Evolutionary conservation across 371 early-diverging fungal genomes (phyloP).

Genomic region (Actinomortierella ambigua): DNA sequence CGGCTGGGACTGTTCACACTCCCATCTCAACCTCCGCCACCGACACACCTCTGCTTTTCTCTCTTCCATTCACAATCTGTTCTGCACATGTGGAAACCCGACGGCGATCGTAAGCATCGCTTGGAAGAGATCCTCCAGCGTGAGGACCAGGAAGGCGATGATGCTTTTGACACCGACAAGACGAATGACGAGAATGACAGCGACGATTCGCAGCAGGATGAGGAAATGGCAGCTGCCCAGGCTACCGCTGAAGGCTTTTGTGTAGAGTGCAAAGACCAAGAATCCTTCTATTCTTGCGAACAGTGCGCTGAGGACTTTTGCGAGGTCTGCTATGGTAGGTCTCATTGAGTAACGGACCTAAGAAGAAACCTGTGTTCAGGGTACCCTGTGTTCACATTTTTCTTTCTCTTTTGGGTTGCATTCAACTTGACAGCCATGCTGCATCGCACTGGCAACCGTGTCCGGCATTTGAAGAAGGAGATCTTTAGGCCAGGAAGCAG

Average conservation of each 20-base stretch:
- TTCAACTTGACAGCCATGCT: slow-evolving; percentile 57
- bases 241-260: slow-evolving; percentile 71
- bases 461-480: slow-evolving; percentile 58
- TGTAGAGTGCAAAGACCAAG: slow-evolving; percentile 90
- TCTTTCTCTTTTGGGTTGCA: background rate
- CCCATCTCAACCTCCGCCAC: background rate
- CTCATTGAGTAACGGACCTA: background rate
- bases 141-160: slow-evolving; percentile 36
- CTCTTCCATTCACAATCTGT: background rate
- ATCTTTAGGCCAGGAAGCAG: slow-evolving; percentile 22
- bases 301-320: slow-evolving; percentile 88
- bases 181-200: slow-evolving; percentile 12
- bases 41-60: background rate
- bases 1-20: background rate
- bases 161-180: background rate
- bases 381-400: background rate
- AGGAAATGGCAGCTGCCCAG: slow-evolving; percentile 39
- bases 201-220: slow-evolving; percentile 17
- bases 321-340: slow-evolving; percentile 82
- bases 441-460: slow-evolving; percentile 87
- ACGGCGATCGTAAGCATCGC: slow-evolving; percentile 46
- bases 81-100: slow-evolving; percentile 22
- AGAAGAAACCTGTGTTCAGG: background rate
- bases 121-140: slow-evolving; percentile 49
- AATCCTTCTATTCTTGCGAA: slow-evolving; percentile 70